A percentile compares a stretch with the other conserved stretches of the same genome.
These are phyloP conservation scores for Diaporthe ampelina DNA, from an alignment of 2,329 filamentous ascomycete genomes.

Conservation along the genomic window DNA sequence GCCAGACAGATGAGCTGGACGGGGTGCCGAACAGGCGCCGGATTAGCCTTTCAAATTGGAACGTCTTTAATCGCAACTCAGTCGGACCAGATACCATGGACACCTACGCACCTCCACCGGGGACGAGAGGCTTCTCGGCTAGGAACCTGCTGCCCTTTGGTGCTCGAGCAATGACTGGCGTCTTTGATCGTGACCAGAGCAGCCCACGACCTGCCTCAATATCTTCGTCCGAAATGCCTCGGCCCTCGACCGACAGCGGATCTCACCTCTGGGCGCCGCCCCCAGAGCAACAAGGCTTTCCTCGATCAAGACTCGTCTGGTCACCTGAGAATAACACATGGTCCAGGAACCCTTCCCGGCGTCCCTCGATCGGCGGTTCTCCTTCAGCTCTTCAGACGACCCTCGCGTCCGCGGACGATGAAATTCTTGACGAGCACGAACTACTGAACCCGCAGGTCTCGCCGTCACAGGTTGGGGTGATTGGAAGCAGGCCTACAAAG, in stretches of 20 bases:
- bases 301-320: conserved; percentile 39
- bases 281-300: conserved; percentile 59
- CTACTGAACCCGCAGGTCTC: conserved; percentile 65
- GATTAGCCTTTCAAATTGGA: conserved; percentile 72
- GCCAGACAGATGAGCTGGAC: conserved; percentile 70
- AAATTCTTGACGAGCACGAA: conserved; percentile 72
- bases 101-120: conserved; percentile 46
- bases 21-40: conserved; percentile 66
- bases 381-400: conserved; percentile 74
- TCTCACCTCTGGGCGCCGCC: conserved; percentile 76
- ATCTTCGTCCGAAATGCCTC: conserved; percentile 77
- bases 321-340: conserved; percentile 62
- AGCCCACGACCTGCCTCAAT: conserved; percentile 78
- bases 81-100: conserved; percentile 61
- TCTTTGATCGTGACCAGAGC: conserved; percentile 68
- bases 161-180: conserved; percentile 63
- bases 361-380: conserved; percentile 85
- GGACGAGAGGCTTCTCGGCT: conserved; percentile 56
- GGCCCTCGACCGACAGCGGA: conserved; percentile 83
- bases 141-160: conserved; percentile 63
- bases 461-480: conserved; percentile 75
- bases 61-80: conserved; percentile 68
- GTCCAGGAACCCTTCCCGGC: conserved; percentile 80
- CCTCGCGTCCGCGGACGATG: conserved; percentile 74
- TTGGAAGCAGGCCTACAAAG: conserved; percentile 81